A percentile compares a stretch with the other conserved stretches of the same genome.
These are phyloP conservation scores for Pseudopediastrum boryanum DNA, from an alignment of 139 green algal genomes.

Conservation along the genomic window DNA sequence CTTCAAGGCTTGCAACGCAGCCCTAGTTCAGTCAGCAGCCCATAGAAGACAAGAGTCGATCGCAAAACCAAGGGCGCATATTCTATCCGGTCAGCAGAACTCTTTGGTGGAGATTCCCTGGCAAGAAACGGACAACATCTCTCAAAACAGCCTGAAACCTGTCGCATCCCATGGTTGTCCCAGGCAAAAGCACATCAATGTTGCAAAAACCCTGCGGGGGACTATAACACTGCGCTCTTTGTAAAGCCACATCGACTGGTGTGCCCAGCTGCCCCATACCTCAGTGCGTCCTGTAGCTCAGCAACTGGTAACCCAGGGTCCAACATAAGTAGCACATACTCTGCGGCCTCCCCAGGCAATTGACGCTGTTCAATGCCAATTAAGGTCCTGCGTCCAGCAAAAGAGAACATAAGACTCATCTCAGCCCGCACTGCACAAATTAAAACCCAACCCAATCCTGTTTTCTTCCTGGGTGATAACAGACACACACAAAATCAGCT, in stretches of 20 bases:
- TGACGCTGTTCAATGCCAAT: not conserved
- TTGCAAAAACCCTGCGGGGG: not conserved
- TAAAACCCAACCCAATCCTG: no score
- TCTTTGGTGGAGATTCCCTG: not conserved
- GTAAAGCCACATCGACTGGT: no score
- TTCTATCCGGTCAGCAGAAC: no score
- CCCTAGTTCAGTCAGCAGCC: no score
- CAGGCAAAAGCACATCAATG: not conserved
- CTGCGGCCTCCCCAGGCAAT: not conserved
- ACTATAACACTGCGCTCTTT: no score
- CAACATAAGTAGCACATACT: slow-evolving; percentile 21
- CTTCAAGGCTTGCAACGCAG: no score
- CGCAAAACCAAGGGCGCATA: no score
- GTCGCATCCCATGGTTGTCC: not conserved
- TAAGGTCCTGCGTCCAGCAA: not conserved
- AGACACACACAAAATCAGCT: no score
- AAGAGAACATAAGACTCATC: slow-evolving; percentile 34
- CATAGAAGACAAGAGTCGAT: no score
- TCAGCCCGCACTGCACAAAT: slow-evolving; percentile 58
- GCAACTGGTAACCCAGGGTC: not conserved
- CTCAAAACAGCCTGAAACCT: not conserved
- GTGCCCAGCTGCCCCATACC: slow-evolving; percentile 1
- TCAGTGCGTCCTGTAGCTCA: slow-evolving; percentile 6
- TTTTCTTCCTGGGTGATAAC: no score
- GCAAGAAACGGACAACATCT: not conserved